Base-by-base conservation (phyloP, 1,284 basidiomycete genomes). In the Malassezia yamatoensis region DNA sequence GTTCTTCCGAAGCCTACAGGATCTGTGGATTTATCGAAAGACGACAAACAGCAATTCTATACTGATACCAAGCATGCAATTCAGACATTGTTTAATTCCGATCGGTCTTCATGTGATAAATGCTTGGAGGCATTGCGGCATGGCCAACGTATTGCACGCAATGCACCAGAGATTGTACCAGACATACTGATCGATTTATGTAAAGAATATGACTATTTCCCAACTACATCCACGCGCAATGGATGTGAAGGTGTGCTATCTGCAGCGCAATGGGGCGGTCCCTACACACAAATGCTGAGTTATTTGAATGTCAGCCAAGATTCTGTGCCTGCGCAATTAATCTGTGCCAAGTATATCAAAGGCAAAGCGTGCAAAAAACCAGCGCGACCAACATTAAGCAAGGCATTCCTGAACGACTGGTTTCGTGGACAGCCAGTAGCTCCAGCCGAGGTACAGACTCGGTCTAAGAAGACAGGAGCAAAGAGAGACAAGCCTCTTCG, bases 81-180 rank as follows among this genome's bases (percentile, higher is more conserved):
- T 16, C 29, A n/a, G 70, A 81, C 68, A 54, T 47, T 68, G 37
- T 51, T 46, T 2, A 49, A 49, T 52, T 50, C 54, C 18, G 73
- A 32, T 74, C 76, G 39, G 76, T 80, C 71, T 37, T 67, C 59
- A 21, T 88, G 86, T 69, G 79, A 80, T 8, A 79, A 78, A 61
- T 88, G 86, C 73, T 79, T 81, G 58, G 79, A 82, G 6, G 76
- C 79, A 2, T 78, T 88, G 16, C 81, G 83, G 60, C 75, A 82
- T 21, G 82, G 79, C 57, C 86, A 87, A 68, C 81, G 84, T 62
- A 77, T 86, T 37, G 79, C 83, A 0, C 74, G 84, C 46, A 81
- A 82, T n/a, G 80, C 81, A 18, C 84, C 85, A 3, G 76, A 82
- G 35, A 75, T 83, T 60, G 82, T 83, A 1, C 81, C 85, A 2